Evolutionary conservation across 2,329 filamentous ascomycete species (phyloP).

Genomic region (Raffaelea arxii): DNA sequence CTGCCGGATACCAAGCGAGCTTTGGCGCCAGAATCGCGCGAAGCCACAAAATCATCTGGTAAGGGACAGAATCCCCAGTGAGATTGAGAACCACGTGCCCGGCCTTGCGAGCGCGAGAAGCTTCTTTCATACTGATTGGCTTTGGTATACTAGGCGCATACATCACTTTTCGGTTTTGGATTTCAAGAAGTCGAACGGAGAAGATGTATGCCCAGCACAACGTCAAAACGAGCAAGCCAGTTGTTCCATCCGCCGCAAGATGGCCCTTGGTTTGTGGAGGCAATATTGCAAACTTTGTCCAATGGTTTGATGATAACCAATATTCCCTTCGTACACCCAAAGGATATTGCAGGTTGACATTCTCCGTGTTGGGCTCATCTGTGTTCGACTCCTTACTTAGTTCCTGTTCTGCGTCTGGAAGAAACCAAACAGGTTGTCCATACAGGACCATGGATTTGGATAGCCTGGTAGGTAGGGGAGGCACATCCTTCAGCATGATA

Average conservation of each 20-base stretch:
- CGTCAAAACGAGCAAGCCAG: slow-evolving; percentile 4
- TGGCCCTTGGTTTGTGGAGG: background rate
- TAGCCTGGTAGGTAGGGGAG: background rate
- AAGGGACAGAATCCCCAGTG: background rate
- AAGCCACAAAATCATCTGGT: slow-evolving; percentile 6
- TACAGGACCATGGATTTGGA: background rate
- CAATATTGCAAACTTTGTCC: background rate
- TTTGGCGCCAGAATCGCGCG: slow-evolving; percentile 6
- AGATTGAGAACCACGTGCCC: slow-evolving; percentile 2
- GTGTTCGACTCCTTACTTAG: background rate
- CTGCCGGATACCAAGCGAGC: slow-evolving; percentile 1
- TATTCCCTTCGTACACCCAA: background rate
- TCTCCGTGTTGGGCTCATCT: background rate
- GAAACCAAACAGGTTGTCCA: background rate
- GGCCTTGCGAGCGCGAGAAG: background rate
- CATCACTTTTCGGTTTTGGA: background rate
- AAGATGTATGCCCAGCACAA: slow-evolving; percentile 11
- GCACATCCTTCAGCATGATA: slow-evolving; percentile 5
- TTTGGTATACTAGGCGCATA: background rate
- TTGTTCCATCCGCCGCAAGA: background rate
- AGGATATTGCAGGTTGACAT: background rate
- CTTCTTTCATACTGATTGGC: background rate
- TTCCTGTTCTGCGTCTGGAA: background rate
- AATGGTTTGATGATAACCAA: background rate
- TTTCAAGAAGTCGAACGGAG: slow-evolving; percentile 6